Percentiles rank a stretch among this genome's conserved stretches.
Conservation (phyloP, 73 alveolate species). For the Paramecium octaurelia region DNA sequence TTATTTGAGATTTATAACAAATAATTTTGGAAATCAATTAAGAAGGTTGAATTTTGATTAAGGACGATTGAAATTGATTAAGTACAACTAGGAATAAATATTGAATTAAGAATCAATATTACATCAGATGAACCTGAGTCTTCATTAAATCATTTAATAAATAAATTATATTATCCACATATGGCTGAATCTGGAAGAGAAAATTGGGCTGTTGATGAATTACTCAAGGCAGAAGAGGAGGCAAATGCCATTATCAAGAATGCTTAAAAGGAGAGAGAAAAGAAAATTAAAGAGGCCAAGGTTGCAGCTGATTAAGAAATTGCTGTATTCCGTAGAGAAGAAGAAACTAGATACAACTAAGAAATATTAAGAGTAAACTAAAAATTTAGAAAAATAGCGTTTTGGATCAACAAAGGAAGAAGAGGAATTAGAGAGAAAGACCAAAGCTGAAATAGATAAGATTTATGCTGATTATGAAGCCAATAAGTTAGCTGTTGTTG, state of each 20-base stretch:
- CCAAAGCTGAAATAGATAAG: conserved; percentile 56
- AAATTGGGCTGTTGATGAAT: conserved; percentile 62
- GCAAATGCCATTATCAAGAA: conserved; percentile 60
- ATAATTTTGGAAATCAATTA: background rate
- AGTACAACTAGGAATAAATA: background rate
- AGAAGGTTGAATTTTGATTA: background rate
- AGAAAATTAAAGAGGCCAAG: conserved; percentile 60
- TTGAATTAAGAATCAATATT: background rate
- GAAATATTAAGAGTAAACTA: conserved; percentile 32
- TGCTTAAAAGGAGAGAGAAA: conserved; percentile 61
- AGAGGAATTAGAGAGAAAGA: conserved; percentile 53
- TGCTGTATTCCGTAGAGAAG: conserved; percentile 55
- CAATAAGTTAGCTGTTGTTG: conserved; percentile 56
- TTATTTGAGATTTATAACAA: background rate
- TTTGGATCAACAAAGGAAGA: conserved; percentile 55
- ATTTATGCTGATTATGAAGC: conserved; percentile 53
- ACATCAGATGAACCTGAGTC: background rate
- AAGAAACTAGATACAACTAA: conserved; percentile 57
- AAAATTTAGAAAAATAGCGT: background rate
- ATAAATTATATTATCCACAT: background rate
- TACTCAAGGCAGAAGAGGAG: conserved; percentile 62
- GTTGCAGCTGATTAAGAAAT: conserved; percentile 66
- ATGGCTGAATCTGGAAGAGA: conserved; percentile 50
- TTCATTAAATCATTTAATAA: background rate
- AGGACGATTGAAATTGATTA: background rate